These are phyloP conservation scores for Mortierella sp. DNA, from an alignment of 371 early-diverging fungal genomes.

Conservation along the genomic window DNA sequence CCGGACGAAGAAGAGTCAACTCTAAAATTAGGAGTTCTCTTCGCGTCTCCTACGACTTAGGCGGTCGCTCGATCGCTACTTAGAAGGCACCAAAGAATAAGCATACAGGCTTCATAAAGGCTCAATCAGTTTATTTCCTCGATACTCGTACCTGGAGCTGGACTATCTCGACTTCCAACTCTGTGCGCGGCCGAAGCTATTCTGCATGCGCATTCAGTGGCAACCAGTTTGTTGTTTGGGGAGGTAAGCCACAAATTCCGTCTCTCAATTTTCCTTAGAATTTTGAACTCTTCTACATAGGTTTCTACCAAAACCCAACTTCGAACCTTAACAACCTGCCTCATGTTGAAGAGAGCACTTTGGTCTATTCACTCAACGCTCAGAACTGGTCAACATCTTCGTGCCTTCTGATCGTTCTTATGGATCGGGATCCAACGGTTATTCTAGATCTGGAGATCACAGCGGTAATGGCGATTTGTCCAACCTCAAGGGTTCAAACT, in stretches of 20 bases:
- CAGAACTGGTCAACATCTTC: slow-evolving; percentile 32
- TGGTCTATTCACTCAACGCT: slow-evolving; percentile 20
- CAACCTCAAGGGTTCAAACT: slow-evolving; percentile 11
- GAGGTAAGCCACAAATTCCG: slow-evolving; percentile 16
- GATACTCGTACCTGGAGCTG: slow-evolving; percentile 31
- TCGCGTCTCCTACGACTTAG: no score
- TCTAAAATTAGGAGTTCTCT: no score
- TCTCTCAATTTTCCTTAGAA: background rate
- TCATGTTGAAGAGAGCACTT: slow-evolving; percentile 27
- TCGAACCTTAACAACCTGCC: slow-evolving; percentile 27
- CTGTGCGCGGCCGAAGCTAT: slow-evolving; percentile 29
- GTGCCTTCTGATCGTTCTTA: background rate
- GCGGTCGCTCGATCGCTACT: no score
- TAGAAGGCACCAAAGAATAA: slow-evolving; percentile 21
- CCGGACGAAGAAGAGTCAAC: no score
- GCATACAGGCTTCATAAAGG: slow-evolving; percentile 26
- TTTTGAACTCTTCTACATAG: slow-evolving; percentile 13
- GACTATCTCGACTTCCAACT: slow-evolving; percentile 22
- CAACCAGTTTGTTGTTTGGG: slow-evolving; percentile 41
- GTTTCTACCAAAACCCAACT: slow-evolving; percentile 27
- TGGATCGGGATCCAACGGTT: slow-evolving; percentile 1
- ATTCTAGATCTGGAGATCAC: slow-evolving; percentile 2
- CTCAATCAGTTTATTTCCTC: slow-evolving; percentile 28
- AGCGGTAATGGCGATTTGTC: background rate
- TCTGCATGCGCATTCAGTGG: slow-evolving; percentile 22